Evolutionary conservation across 805 yeast genomes (phyloP).

Genomic region (Pichia eremophila): DNA sequence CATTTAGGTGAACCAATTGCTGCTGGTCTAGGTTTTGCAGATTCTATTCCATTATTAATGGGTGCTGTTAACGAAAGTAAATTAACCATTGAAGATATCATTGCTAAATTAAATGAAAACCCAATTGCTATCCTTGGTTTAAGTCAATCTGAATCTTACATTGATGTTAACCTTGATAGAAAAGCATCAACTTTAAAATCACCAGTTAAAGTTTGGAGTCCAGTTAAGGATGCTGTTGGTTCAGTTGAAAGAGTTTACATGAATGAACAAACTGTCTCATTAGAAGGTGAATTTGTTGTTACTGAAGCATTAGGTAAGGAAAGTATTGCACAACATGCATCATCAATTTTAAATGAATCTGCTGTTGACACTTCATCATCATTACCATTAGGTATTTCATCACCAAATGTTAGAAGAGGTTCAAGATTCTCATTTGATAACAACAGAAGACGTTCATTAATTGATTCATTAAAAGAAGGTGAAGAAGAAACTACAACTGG

Average conservation of each 20-base stretch:
- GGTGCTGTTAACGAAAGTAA: conserved; percentile 69
- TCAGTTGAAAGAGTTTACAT: conserved; percentile 82
- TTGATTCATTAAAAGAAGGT: conserved; percentile 18
- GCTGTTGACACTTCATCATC: conserved; percentile 13
- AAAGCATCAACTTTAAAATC: conserved; percentile 32
- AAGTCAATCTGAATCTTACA: conserved; percentile 67
- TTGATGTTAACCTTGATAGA: conserved; percentile 82
- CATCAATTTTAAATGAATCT: conserved; percentile 15
- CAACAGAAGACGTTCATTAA: conserved; percentile 30
- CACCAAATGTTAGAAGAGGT: conserved; percentile 28
- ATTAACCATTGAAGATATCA: conserved; percentile 64
- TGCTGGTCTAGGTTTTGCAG: conserved; percentile 72
- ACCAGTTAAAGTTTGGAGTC: conserved; percentile 41
- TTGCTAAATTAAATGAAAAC: conserved; percentile 63
- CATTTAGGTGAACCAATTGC: conserved; percentile 49
- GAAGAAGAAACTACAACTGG: conserved; percentile 40
- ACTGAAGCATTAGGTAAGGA: conserved; percentile 55
- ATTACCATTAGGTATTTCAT: conserved; percentile 21
- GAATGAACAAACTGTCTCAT: conserved; percentile 68
- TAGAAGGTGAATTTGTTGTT: conserved; percentile 70
- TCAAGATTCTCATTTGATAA: conserved; percentile 43
- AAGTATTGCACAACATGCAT: conserved; percentile 35
- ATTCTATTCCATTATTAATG: conserved; percentile 72
- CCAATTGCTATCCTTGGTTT: conserved; percentile 78
- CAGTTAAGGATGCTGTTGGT: conserved; percentile 54